Evolutionary conservation across 495 filamentous ascomycete species (phyloP).

Genomic region (Daldinia caldariorum): DNA sequence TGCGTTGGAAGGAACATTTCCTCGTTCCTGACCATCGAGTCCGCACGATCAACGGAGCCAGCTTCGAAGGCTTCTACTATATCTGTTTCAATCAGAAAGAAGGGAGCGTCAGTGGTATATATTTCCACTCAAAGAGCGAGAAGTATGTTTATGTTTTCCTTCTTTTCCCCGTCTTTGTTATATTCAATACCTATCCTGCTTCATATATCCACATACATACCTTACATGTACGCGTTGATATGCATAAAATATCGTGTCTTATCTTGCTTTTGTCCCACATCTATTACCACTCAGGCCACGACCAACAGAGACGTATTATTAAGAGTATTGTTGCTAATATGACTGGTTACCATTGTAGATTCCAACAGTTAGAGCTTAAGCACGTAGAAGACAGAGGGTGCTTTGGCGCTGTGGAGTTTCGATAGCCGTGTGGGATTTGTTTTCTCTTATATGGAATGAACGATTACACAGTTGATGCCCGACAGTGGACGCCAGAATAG

Average conservation of each 20-base stretch:
- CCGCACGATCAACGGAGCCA: slow-evolving; percentile 87
- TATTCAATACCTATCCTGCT: neutral
- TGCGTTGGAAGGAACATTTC: slow-evolving; percentile 99
- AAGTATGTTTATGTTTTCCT: slow-evolving; percentile 69
- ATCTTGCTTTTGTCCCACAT: neutral
- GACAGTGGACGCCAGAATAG: neutral
- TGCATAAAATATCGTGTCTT: neutral
- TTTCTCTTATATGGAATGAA: neutral
- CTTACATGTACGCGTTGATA: neutral
- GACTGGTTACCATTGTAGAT: slow-evolving; percentile 59
- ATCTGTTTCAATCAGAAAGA: slow-evolving; percentile 96
- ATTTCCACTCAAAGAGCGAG: slow-evolving; percentile 97
- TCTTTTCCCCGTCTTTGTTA: neutral
- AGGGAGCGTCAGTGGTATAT: slow-evolving; percentile 89
- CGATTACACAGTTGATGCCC: neutral
- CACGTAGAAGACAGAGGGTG: slow-evolving; percentile 87
- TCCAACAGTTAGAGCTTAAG: slow-evolving; percentile 90
- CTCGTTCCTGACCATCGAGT: slow-evolving; percentile 95
- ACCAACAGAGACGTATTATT: neutral
- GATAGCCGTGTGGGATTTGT: slow-evolving; percentile 61
- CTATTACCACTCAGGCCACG: neutral
- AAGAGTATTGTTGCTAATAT: slow-evolving; percentile 20
- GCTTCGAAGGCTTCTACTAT: slow-evolving; percentile 99
- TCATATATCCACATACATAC: neutral
- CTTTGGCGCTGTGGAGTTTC: slow-evolving; percentile 90